Evolutionary conservation across 2,329 filamentous ascomycete genomes (phyloP).

Genomic region (Cercospora brassicicola): DNA sequence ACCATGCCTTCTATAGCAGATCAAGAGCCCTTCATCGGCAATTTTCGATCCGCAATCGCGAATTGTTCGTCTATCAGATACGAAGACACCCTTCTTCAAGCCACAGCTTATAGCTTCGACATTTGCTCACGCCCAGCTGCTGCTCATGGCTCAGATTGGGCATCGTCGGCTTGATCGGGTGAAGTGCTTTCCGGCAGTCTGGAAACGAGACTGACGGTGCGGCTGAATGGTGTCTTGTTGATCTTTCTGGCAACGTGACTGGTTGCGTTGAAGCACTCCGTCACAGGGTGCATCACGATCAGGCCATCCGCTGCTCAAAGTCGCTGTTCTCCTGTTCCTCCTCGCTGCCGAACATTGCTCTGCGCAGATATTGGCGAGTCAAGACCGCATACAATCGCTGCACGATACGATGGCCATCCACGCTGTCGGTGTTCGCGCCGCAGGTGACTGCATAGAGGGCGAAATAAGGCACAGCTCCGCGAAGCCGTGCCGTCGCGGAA

Average conservation of each 20-base stretch:
- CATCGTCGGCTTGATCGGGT: constrained; percentile 11
- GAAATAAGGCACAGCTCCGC: constrained; percentile 7
- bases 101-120: neutral
- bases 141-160: neutral
- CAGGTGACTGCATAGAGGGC: neutral
- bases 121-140: neutral
- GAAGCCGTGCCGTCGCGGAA: constrained; percentile 9
- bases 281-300: neutral
- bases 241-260: constrained; percentile 5
- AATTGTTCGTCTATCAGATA: neutral
- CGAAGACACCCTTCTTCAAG: neutral
- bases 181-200: constrained; percentile 3
- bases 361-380: neutral
- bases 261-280: neutral
- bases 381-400: neutral
- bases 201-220: constrained; percentile 10
- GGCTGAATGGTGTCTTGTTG: neutral
- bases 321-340: neutral
- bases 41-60: neutral
- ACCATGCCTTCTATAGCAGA: neutral
- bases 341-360: too few relatives aligned
- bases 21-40: neutral
- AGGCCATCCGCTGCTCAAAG: neutral
- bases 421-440: neutral
- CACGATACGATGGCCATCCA: neutral